Conservation (phyloP, 1,284 basidiomycete genomes). For the Ganoderma resinaceum region DNA sequence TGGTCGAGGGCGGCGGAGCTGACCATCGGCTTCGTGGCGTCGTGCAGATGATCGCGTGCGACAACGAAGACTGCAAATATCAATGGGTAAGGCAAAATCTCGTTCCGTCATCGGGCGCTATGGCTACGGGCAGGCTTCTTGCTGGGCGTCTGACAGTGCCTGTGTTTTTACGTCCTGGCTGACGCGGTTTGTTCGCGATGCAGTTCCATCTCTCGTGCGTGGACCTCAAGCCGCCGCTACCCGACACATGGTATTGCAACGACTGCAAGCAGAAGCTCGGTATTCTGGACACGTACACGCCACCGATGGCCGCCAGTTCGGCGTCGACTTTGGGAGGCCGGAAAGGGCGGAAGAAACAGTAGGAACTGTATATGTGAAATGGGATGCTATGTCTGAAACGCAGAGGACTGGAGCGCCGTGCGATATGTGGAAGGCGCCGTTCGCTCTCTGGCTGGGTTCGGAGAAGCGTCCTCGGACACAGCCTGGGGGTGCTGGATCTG, state of each 20-base stretch:
- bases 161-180: neutral
- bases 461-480: slow-evolving; percentile 12
- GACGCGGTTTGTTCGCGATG: neutral
- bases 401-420: neutral
- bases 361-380: slow-evolving; percentile 15
- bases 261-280: slow-evolving; percentile 49
- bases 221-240: slow-evolving; percentile 63
- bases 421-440: slow-evolving; percentile 14
- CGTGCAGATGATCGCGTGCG: slow-evolving; percentile 72
- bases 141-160: neutral
- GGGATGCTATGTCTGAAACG: neutral
- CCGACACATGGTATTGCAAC: slow-evolving; percentile 66
- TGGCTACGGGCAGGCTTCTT: neutral
- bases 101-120: slow-evolving; percentile 2
- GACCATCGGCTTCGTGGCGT: slow-evolving; percentile 11
- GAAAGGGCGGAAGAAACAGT: slow-evolving; percentile 42
- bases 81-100: slow-evolving; percentile 66
- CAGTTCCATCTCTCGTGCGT: slow-evolving; percentile 72
- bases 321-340: slow-evolving; percentile 31
- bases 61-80: slow-evolving; percentile 69
- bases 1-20: slow-evolving; percentile 15
- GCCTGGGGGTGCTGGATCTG: slow-evolving; percentile 9
- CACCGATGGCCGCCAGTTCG: slow-evolving; percentile 25
- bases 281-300: slow-evolving; percentile 22
- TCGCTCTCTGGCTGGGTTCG: slow-evolving; percentile 24